These are phyloP conservation scores for Chlamydomonas sp. DNA, from an alignment of 139 green algal genomes.

Conservation along the genomic window DNA sequence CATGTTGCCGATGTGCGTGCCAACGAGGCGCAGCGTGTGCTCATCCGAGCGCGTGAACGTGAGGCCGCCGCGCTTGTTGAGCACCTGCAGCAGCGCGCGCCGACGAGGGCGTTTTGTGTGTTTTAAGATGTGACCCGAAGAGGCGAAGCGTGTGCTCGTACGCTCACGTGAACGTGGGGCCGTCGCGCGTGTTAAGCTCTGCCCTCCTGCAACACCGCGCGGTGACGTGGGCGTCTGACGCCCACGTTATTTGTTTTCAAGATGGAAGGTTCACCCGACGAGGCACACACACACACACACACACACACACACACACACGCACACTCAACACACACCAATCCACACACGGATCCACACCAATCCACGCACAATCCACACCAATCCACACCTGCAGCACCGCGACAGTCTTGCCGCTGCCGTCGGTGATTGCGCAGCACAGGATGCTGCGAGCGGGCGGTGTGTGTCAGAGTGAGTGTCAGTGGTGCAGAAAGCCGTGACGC, in stretches of 20 bases:
- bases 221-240: too few species aligned
- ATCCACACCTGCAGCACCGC: slow-evolving; percentile 57
- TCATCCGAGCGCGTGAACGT: slow-evolving; percentile 50
- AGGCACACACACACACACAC: slow-evolving; percentile 2
- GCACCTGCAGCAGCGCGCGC: slow-evolving; percentile 28
- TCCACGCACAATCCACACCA: not conserved
- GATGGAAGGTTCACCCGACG: not conserved
- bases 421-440: slow-evolving; percentile 42
- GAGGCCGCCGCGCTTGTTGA: slow-evolving; percentile 50
- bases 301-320: slow-evolving; percentile 8
- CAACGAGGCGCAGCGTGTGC: slow-evolving; percentile 48
- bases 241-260: too few species aligned
- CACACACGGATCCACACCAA: not conserved
- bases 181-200: too few species aligned
- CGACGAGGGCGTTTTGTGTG: not conserved
- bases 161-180: too few species aligned
- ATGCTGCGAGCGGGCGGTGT: too few species aligned
- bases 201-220: too few species aligned
- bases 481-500: too few species aligned
- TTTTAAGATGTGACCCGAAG: too few species aligned
- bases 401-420: slow-evolving; percentile 49
- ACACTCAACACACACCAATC: not conserved
- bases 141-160: too few species aligned
- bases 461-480: too few species aligned
- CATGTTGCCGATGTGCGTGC: slow-evolving; percentile 57